Conservation (phyloP, 2,329 filamentous ascomycete species). For the Pezicula carpinea region DNA sequence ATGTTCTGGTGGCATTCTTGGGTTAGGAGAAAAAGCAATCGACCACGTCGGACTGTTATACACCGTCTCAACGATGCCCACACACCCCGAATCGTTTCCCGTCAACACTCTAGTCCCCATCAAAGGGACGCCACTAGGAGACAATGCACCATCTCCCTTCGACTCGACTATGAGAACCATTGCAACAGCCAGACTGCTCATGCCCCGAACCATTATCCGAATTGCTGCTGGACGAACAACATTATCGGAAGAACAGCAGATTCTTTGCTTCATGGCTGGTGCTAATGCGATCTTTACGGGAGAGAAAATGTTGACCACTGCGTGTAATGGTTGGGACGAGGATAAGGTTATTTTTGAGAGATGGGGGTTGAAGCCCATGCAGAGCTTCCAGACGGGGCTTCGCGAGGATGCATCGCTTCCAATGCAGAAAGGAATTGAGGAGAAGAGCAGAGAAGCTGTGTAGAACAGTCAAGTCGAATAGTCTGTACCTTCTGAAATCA, state of each 20-base stretch:
- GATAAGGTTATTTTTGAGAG: conserved; percentile 77
- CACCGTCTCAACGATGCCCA: conserved; percentile 74
- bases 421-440: conserved; percentile 7
- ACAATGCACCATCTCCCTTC: conserved; percentile 68
- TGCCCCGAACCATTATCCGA: conserved; percentile 82
- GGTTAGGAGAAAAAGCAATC: conserved; percentile 71
- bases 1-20: conserved; percentile 84
- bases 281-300: conserved; percentile 95
- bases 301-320: conserved; percentile 92
- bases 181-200: conserved; percentile 75
- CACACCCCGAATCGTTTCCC: conserved; percentile 85
- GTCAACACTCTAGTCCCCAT: conserved; percentile 90
- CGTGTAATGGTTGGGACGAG: conserved; percentile 87
- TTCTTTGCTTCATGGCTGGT: conserved; percentile 83
- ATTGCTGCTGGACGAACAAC: conserved; percentile 81
- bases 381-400: conserved; percentile 29
- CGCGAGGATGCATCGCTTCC: conserved; percentile 16
- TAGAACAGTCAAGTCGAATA: background rate
- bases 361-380: conserved; percentile 81
- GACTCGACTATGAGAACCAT: conserved; percentile 77
- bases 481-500: background rate
- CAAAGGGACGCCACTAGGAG: conserved; percentile 80
- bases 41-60: conserved; percentile 82
- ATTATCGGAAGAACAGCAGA: conserved; percentile 84
- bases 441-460: background rate